Percentiles rank a stretch among this genome's conserved stretches.
Evolutionary conservation across 2,329 filamentous ascomycete genomes (phyloP).

Genomic region (Talaromyces verruculosus): DNA sequence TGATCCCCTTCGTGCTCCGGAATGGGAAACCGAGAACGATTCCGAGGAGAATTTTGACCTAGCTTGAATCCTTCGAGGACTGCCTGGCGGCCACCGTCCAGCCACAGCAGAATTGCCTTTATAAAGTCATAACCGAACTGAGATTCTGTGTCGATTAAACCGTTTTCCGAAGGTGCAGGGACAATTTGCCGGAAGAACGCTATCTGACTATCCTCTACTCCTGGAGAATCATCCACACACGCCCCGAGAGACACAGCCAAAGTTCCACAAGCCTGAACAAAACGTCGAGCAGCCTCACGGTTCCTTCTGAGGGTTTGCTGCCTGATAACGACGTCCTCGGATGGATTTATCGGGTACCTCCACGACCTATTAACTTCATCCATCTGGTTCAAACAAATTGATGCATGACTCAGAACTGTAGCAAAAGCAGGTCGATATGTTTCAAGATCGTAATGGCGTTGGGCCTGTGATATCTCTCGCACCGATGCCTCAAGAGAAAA

Average conservation of each 20-base stretch:
- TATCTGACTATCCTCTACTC: slow-evolving; percentile 42
- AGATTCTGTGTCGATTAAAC: slow-evolving; percentile 41
- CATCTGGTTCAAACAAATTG: slow-evolving; percentile 56
- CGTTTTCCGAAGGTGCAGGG: slow-evolving; percentile 48
- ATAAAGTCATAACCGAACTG: slow-evolving; percentile 66
- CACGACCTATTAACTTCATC: slow-evolving; percentile 56
- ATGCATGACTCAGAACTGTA: slow-evolving; percentile 44
- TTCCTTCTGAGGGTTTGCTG: slow-evolving; percentile 58
- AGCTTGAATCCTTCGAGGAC: slow-evolving; percentile 59
- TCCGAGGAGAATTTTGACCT: slow-evolving; percentile 41
- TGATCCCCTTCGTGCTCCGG: slow-evolving; percentile 50
- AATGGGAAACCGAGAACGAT: slow-evolving; percentile 53
- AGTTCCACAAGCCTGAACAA: slow-evolving; percentile 62
- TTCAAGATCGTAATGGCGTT: slow-evolving; percentile 30
- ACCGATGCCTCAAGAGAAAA: slow-evolving; percentile 51
- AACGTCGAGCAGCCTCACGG: slow-evolving; percentile 58
- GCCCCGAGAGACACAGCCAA: slow-evolving; percentile 59
- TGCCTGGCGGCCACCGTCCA: slow-evolving; percentile 58
- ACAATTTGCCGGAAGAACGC: slow-evolving; percentile 50
- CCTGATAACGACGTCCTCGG: slow-evolving; percentile 51
- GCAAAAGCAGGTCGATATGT: slow-evolving; percentile 43
- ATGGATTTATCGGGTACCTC: slow-evolving; percentile 61
- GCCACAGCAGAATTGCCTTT: slow-evolving; percentile 62
- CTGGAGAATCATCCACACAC: slow-evolving; percentile 43
- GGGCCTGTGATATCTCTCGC: slow-evolving; percentile 33